phyloP scores from a whole-genome alignment of 2,329 filamentous ascomycete species.

The Talaromyces islandicus region DNA sequence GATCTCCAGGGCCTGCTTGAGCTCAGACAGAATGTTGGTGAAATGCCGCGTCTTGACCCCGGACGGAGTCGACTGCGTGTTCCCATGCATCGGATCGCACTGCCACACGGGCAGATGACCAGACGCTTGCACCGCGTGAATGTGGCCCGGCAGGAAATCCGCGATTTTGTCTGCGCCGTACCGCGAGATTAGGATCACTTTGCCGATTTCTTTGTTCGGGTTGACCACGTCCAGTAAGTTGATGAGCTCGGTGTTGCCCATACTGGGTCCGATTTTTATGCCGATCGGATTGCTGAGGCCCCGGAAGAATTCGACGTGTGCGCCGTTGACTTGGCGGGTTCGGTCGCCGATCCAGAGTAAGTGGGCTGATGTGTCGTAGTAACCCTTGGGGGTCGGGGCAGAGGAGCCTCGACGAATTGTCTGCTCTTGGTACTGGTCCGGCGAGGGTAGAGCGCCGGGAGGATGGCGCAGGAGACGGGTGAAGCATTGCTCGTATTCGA shows the following conservation, averaged over 20 bases:
- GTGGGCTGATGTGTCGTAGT: constrained; percentile 92
- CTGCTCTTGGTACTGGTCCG: constrained; percentile 16
- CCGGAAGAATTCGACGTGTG: constrained; percentile 95
- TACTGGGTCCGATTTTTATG: constrained; percentile 89
- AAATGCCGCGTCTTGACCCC: constrained; percentile 93
- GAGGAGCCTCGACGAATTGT: constrained; percentile 20
- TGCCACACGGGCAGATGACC: constrained; percentile 84
- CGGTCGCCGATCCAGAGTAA: constrained; percentile 99
- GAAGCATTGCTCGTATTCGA: constrained; percentile 89
- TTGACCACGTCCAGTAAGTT: constrained; percentile 79
- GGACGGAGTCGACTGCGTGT: constrained; percentile 58
- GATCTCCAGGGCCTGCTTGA: constrained; percentile 75
- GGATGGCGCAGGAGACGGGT: constrained; percentile 70
- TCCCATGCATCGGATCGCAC: constrained; percentile 98
- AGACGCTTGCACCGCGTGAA: constrained; percentile 77
- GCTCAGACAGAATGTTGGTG: constrained; percentile 79
- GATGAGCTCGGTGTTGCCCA: constrained; percentile 69
- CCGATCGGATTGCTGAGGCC: constrained; percentile 94
- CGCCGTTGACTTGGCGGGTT: constrained; percentile 86
- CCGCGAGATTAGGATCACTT: constrained; percentile 92
- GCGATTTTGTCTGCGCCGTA: constrained; percentile 79
- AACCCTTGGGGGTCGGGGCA: constrained; percentile 49
- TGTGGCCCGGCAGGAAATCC: constrained; percentile 72
- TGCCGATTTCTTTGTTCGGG: constrained; percentile 73
- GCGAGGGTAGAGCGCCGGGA: constrained; percentile 31